phyloP scores from a whole-genome alignment of 140 eudicot genomes.

The Erigeron philadelphicus region DNA sequence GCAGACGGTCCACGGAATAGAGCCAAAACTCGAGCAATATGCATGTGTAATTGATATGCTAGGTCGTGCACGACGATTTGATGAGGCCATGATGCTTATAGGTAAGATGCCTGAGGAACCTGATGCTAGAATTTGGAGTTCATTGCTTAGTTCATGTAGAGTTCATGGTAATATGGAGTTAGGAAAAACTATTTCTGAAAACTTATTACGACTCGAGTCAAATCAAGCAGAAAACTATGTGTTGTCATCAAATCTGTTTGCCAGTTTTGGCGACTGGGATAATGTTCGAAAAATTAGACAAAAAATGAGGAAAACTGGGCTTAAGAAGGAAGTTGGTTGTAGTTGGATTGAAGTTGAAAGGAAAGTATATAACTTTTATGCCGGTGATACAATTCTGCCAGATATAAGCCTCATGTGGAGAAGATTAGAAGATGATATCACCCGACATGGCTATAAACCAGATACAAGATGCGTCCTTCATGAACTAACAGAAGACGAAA shows the following conservation, averaged over 20 bases:
- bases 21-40: conserved; percentile 63
- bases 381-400: conserved; percentile 35
- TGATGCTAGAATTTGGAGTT: conserved; percentile 55
- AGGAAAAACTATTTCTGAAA: conserved; percentile 38
- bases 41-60: conserved; percentile 63
- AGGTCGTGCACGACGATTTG: conserved; percentile 47
- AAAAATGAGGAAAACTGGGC: conserved; percentile 43
- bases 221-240: conserved; percentile 50
- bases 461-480: conserved; percentile 53
- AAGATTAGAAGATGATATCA: conserved; percentile 32
- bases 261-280: conserved; percentile 51
- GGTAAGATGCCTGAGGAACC: conserved; percentile 45
- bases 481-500: conserved; percentile 44
- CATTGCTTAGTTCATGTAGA: conserved; percentile 60
- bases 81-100: conserved; percentile 46
- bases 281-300: conserved; percentile 47
- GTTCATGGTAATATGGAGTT: conserved; percentile 41
- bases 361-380: conserved; percentile 42
- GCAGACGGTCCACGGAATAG: conserved; percentile 41
- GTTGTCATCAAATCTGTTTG: conserved; percentile 49
- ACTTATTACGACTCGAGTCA: conserved; percentile 45
- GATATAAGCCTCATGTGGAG: conserved; percentile 38
- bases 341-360: conserved; percentile 64
- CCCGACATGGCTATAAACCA: conserved; percentile 37
- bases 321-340: conserved; percentile 44